Conservation (phyloP, 441 rosid species). For the Iberis amara region DNA sequence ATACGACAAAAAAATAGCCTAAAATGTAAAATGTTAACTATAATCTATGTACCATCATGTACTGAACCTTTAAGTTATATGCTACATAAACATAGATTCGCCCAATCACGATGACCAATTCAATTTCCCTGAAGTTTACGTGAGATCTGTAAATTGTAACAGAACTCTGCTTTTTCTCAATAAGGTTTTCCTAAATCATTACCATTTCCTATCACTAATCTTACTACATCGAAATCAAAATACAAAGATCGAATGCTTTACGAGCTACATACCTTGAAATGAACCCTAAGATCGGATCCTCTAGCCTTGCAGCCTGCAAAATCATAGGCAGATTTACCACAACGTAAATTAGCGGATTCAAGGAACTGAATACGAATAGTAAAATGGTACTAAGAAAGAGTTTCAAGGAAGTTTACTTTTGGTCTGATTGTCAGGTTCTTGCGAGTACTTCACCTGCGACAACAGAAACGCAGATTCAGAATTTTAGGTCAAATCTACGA, state of each 20-base stretch:
- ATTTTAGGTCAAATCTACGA: conserved; percentile 4
- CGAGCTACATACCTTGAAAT: conserved; percentile 52
- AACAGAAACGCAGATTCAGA: neutral
- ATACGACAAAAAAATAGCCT: too few species aligned
- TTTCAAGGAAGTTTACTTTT: conserved; percentile 37
- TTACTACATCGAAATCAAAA: neutral
- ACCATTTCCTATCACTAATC: neutral
- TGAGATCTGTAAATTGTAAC: conserved; percentile 47
- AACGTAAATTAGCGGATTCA: neutral
- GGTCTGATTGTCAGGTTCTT: conserved; percentile 61
- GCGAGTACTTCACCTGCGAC: conserved; percentile 67
- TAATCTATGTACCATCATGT: conserved; percentile 32
- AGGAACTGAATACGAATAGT: neutral
- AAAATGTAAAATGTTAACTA: neutral
- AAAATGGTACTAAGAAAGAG: neutral
- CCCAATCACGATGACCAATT: conserved; percentile 34
- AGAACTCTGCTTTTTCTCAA: conserved; percentile 61
- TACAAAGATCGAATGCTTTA: neutral
- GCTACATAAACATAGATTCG: conserved; percentile 30
- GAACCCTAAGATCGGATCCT: conserved; percentile 69
- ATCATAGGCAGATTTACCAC: neutral
- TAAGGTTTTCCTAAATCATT: conserved; percentile 28
- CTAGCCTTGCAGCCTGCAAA: conserved; percentile 65
- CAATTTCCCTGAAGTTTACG: conserved; percentile 60
- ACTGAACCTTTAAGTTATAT: conserved; percentile 27